Percentiles rank a stretch among this genome's conserved stretches.
Evolutionary conservation across 306 rosid genomes (phyloP).

Genomic region (Delonix regia): DNA sequence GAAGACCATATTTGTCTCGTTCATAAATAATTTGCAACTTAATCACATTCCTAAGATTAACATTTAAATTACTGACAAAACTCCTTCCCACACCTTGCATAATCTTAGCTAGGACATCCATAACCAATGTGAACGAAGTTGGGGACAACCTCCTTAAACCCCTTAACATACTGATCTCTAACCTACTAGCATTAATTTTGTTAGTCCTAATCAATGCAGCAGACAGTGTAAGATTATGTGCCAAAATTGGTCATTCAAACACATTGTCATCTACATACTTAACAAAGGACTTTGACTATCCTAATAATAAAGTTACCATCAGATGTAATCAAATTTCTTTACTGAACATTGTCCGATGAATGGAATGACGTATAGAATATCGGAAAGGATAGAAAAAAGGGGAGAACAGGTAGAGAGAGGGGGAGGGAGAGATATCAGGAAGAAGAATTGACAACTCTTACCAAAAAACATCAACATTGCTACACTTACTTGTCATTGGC

Average conservation of each 20-base stretch:
- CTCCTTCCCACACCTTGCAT: not conserved
- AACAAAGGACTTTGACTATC: not conserved
- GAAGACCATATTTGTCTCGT: not conserved
- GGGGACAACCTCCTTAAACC: not conserved
- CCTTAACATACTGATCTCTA: not conserved
- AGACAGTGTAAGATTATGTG: not conserved
- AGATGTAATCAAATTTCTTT: not conserved
- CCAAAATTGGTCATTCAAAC: not conserved
- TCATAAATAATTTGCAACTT: not conserved
- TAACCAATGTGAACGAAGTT: not conserved
- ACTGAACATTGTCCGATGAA: not conserved
- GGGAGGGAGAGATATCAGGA: not conserved
- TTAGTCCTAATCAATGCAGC: not conserved
- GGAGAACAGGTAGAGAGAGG: not conserved
- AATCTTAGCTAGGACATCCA: not conserved
- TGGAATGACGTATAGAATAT: not conserved
- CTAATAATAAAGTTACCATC: not conserved
- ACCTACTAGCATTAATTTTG: not conserved
- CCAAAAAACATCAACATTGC: not conserved
- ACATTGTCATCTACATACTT: not conserved
- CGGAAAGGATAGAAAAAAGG: not conserved
- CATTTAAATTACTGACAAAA: not conserved
- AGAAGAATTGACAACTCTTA: not conserved
- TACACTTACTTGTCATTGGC: conserved; percentile 10
- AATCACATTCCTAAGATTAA: not conserved